These are phyloP conservation scores for Solanum paucissectum DNA, from an alignment of 257 asterid species.

Conservation along the genomic window DNA sequence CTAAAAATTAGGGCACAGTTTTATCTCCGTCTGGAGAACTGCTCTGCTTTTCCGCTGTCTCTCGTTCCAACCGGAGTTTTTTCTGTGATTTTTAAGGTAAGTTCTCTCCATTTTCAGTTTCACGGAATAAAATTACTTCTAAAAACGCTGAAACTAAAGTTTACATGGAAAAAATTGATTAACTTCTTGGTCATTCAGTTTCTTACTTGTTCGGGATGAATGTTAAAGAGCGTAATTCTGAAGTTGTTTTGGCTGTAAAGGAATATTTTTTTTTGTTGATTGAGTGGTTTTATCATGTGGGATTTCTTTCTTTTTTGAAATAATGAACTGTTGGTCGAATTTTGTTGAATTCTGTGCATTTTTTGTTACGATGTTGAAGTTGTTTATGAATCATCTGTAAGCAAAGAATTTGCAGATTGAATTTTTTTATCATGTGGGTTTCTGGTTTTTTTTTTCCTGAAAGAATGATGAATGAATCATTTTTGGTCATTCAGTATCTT, in stretches of 20 bases:
- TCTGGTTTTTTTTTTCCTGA: not conserved
- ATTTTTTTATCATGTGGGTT: not conserved
- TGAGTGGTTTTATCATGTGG: not conserved
- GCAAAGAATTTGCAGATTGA: not conserved
- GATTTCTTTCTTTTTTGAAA: not conserved
- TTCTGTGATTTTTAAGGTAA: not conserved
- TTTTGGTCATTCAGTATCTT: not conserved
- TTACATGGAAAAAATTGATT: not conserved
- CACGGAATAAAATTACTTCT: not conserved
- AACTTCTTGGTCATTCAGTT: not conserved
- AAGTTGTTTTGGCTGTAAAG: not conserved
- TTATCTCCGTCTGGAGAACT: not conserved
- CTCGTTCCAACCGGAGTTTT: not conserved
- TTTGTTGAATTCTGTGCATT: not conserved
- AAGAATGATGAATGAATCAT: not conserved
- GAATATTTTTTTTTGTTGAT: not conserved
- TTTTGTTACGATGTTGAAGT: not conserved
- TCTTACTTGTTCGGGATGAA: not conserved
- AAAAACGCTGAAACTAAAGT: not conserved
- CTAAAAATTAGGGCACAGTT: not conserved
- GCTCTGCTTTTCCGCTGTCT: not conserved
- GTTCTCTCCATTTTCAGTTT: not conserved
- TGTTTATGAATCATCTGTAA: not conserved
- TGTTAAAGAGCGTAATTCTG: not conserved
- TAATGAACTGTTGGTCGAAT: not conserved